These are phyloP conservation scores for Xylaria longipes DNA, from an alignment of 495 filamentous ascomycete species.

Conservation along the genomic window DNA sequence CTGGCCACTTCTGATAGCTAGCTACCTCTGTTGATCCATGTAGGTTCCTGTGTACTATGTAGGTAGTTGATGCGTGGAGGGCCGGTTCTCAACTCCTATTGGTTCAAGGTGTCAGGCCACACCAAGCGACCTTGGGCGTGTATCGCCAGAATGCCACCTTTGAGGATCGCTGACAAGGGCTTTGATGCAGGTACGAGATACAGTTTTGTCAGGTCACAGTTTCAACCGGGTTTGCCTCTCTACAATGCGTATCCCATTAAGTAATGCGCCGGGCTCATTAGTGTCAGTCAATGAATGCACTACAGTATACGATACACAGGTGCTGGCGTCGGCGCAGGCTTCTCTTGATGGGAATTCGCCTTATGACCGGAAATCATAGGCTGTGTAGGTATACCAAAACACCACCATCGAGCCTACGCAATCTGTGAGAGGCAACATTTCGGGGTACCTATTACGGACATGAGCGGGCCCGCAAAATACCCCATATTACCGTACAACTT, in stretches of 20 bases:
- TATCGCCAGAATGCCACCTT: constrained; percentile 18
- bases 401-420: no score
- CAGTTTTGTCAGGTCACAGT: constrained; percentile 1
- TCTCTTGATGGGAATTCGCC: not conserved
- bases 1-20: not conserved
- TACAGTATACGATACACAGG: not conserved
- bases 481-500: not conserved
- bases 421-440: not conserved
- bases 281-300: not conserved
- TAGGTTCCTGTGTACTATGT: no score
- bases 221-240: constrained; percentile 8
- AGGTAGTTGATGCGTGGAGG: constrained; percentile 4
- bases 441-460: constrained; percentile 2
- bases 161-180: constrained; percentile 22
- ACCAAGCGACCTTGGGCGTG: not conserved
- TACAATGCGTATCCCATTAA: not conserved
- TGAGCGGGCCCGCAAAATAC: not conserved
- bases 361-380: not conserved
- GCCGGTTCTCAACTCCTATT: not conserved
- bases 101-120: not conserved
- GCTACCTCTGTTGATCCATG: not conserved
- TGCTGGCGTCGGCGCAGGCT: not conserved
- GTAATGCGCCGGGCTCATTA: not conserved
- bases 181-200: constrained; percentile 25
- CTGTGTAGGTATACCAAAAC: not conserved